A percentile compares a stretch with the other conserved stretches of the same genome.
These are phyloP conservation scores for Lentinus brumalis DNA, from an alignment of 768 basidiomycete species.

Conservation along the genomic window DNA sequence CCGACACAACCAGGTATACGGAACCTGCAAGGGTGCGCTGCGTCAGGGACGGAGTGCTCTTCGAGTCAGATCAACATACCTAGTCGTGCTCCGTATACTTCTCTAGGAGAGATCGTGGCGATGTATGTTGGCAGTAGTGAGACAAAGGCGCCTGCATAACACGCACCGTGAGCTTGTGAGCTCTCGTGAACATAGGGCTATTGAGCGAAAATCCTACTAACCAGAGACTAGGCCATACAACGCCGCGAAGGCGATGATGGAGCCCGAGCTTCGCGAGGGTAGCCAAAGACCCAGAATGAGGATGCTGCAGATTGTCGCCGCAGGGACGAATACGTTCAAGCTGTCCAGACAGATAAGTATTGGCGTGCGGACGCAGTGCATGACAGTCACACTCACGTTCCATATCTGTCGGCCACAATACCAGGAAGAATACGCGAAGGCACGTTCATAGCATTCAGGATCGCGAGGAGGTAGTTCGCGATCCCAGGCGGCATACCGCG, in stretches of 20 bases:
- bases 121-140: conserved; percentile 34
- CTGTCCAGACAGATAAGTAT: conserved; percentile 19
- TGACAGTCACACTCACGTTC: conserved; percentile 23
- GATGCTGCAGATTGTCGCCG: conserved; percentile 26
- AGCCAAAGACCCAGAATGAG: conserved; percentile 33
- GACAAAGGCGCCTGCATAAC: conserved; percentile 30
- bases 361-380: neutral
- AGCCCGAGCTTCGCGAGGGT: conserved; percentile 24
- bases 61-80: conserved; percentile 18
- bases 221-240: conserved; percentile 36
- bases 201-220: conserved; percentile 2
- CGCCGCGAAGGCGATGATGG: conserved; percentile 32
- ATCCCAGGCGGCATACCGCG: conserved; percentile 25
- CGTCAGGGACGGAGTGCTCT: neutral
- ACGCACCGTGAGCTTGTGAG: neutral
- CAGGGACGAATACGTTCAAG: conserved; percentile 31
- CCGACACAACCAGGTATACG: conserved; percentile 31
- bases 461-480: conserved; percentile 32
- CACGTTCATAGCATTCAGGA: conserved; percentile 34
- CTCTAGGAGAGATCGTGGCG: conserved; percentile 32
- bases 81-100: conserved; percentile 33
- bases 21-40: conserved; percentile 24
- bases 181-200: neutral
- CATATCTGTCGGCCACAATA: conserved; percentile 31
- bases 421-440: conserved; percentile 33